These are phyloP conservation scores for Pezizomycotina sp. DNA, from an alignment of 2,329 filamentous ascomycete species.

Conservation along the genomic window DNA sequence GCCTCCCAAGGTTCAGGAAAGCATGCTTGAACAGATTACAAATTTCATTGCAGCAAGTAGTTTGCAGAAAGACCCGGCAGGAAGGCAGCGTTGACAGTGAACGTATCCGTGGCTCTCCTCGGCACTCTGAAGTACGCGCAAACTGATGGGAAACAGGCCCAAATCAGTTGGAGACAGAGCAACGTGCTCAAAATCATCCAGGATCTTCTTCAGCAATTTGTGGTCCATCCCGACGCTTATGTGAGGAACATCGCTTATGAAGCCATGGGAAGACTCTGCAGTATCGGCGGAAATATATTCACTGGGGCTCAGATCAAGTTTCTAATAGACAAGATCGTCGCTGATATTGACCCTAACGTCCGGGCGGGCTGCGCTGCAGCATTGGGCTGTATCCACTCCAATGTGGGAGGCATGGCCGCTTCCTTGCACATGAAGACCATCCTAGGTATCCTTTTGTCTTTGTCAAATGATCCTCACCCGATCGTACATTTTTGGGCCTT, in stretches of 20 bases:
- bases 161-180: conserved; percentile 18
- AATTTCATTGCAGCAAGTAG: conserved; percentile 69
- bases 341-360: conserved; percentile 81
- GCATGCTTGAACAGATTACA: conserved; percentile 80
- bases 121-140: conserved; percentile 68
- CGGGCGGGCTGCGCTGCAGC: conserved; percentile 90
- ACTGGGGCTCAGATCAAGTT: conserved; percentile 82
- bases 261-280: conserved; percentile 73
- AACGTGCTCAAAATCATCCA: conserved; percentile 26
- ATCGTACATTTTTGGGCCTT: conserved; percentile 94
- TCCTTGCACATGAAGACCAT: conserved; percentile 94
- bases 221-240: conserved; percentile 69
- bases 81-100: conserved; percentile 80
- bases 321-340: conserved; percentile 83
- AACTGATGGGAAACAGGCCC: conserved; percentile 28
- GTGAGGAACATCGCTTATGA: conserved; percentile 73
- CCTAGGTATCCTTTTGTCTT: conserved; percentile 91
- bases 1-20: conserved; percentile 82
- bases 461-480: conserved; percentile 88
- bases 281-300: conserved; percentile 65
- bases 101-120: conserved; percentile 67
- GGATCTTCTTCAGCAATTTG: conserved; percentile 59
- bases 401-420: conserved; percentile 93
- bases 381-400: conserved; percentile 79
- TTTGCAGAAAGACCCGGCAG: conserved; percentile 74